Conservation (phyloP, 2,329 filamentous ascomycete genomes). For the Nannizziopsis arthrosporioides region DNA sequence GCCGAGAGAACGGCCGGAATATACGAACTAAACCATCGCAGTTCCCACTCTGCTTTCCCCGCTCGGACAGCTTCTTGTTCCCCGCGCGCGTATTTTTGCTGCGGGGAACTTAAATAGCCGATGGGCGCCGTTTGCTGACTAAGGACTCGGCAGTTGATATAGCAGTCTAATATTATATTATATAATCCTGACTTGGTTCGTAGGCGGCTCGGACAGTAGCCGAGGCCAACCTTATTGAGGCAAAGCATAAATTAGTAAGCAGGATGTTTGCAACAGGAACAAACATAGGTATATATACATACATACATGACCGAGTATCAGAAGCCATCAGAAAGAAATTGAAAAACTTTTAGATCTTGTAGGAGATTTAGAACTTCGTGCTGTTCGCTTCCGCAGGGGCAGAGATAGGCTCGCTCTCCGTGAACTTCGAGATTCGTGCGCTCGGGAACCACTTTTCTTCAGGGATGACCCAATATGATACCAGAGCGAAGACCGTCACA, state of each 20-base stretch:
- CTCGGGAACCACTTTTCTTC: conserved; percentile 38
- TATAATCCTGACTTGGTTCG: background rate
- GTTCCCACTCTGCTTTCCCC: too few species aligned
- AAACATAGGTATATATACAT: too few species aligned
- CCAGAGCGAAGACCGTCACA: conserved; percentile 39
- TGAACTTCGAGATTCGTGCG: conserved; percentile 35
- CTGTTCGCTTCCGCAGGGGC: background rate
- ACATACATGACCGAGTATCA: too few species aligned
- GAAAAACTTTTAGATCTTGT: too few species aligned
- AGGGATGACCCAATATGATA: conserved; percentile 41
- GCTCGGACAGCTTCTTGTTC: too few species aligned
- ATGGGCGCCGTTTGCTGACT: background rate
- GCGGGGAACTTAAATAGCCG: conserved; percentile 5
- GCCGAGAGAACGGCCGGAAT: too few species aligned
- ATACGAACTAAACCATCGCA: too few species aligned
- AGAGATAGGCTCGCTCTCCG: conserved; percentile 19
- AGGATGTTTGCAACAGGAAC: too few species aligned
- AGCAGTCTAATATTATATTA: background rate
- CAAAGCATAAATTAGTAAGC: background rate
- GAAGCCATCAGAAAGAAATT: too few species aligned
- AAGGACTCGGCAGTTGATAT: background rate
- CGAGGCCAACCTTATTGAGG: background rate
- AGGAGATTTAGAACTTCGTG: too few species aligned
- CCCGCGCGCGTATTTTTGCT: background rate
- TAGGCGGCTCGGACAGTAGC: background rate